Percentiles rank a stretch among this genome's conserved stretches.
Evolutionary conservation across 2,329 filamentous ascomycete species (phyloP).

Genomic region (Knufia petricola): DNA sequence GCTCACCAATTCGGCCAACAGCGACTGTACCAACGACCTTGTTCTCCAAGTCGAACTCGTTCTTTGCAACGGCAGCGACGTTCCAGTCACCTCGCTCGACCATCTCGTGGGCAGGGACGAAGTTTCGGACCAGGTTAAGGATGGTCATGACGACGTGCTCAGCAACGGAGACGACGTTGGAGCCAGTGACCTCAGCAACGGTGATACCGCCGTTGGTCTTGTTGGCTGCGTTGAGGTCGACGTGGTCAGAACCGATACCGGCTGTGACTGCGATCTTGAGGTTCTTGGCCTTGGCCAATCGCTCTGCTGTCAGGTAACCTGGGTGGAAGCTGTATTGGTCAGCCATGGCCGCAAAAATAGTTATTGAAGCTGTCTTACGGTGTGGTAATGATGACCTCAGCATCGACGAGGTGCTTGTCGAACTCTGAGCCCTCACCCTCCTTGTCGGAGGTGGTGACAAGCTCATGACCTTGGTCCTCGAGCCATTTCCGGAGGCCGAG

Average conservation of each 20-base stretch:
- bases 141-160: slow-evolving; percentile 99
- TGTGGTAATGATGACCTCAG: slow-evolving; percentile 98
- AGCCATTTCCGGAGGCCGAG: slow-evolving; percentile 96
- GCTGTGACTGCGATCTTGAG: slow-evolving; percentile 95
- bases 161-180: slow-evolving; percentile 95
- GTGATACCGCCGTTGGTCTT: slow-evolving; percentile 96
- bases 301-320: slow-evolving; percentile 92
- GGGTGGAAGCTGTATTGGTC: slow-evolving; percentile 69
- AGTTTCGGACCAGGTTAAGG: slow-evolving; percentile 91
- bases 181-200: slow-evolving; percentile 94
- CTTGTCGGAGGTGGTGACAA: slow-evolving; percentile 96
- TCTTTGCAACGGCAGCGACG: slow-evolving; percentile 91
- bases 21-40: slow-evolving; percentile 98
- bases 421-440: slow-evolving; percentile 88
- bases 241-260: slow-evolving; percentile 96
- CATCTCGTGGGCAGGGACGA: slow-evolving; percentile 93
- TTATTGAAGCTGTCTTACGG: slow-evolving; percentile 47
- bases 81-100: slow-evolving; percentile 85
- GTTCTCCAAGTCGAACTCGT: slow-evolving; percentile 93
- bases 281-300: slow-evolving; percentile 95
- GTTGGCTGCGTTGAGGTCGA: slow-evolving; percentile 95
- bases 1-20: slow-evolving; percentile 95
- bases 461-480: slow-evolving; percentile 84
- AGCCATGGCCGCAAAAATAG: background rate
- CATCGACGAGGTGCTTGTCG: slow-evolving; percentile 90